Evolutionary conservation across 2,329 filamentous ascomycete species (phyloP).

Genomic region (Setomelanomma holmii): DNA sequence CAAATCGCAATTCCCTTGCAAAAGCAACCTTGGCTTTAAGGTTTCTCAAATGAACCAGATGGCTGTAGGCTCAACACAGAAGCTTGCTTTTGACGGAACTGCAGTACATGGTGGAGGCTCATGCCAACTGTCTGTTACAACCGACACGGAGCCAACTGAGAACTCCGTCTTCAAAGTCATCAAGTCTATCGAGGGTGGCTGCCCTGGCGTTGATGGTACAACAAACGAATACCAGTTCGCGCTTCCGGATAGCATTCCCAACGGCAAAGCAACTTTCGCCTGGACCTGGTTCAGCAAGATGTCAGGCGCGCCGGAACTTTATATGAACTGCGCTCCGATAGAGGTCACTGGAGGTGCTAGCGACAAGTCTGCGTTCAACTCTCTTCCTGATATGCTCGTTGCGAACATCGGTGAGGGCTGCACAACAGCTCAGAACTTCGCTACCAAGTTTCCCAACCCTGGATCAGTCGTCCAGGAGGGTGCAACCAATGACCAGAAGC

Average conservation of each 20-base stretch:
- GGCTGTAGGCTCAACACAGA: slow-evolving; percentile 66
- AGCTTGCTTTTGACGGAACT: slow-evolving; percentile 71
- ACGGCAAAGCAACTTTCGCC: slow-evolving; percentile 80
- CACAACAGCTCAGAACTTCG: slow-evolving; percentile 58
- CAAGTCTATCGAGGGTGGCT: slow-evolving; percentile 85
- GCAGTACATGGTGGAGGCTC: slow-evolving; percentile 90
- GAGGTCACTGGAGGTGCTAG: slow-evolving; percentile 64
- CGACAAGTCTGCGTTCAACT: slow-evolving; percentile 62
- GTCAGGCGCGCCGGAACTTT: slow-evolving; percentile 83
- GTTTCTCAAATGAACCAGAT: slow-evolving; percentile 56
- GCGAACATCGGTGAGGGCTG: slow-evolving; percentile 71
- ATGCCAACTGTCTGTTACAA: slow-evolving; percentile 83
- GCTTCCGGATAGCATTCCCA: slow-evolving; percentile 73
- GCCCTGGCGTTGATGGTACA: slow-evolving; percentile 70
- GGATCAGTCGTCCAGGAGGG: slow-evolving; percentile 63
- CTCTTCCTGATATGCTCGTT: slow-evolving; percentile 75
- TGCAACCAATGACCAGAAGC: slow-evolving; percentile 18
- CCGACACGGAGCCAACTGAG: slow-evolving; percentile 59
- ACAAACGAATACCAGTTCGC: slow-evolving; percentile 71
- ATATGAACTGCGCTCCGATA: slow-evolving; percentile 88
- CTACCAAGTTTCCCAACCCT: slow-evolving; percentile 71
- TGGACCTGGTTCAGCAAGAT: slow-evolving; percentile 91
- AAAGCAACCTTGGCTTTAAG: slow-evolving; percentile 36
- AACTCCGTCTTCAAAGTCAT: slow-evolving; percentile 84
- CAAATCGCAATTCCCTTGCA: slow-evolving; percentile 76